Conservation (phyloP, 345 rosid species). For the Eucalyptus erythrocorys region DNA sequence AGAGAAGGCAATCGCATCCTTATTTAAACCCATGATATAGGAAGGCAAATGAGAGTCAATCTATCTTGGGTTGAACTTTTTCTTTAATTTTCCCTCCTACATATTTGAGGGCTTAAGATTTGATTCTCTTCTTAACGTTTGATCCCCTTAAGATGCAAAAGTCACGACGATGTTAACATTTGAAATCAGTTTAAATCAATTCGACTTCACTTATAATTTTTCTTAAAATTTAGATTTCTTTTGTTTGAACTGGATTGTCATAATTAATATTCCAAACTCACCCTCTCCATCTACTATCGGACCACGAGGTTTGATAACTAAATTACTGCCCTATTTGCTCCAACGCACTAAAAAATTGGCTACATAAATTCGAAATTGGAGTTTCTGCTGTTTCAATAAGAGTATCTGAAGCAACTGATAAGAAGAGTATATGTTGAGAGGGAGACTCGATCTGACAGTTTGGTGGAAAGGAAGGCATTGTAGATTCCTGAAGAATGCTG, state of each 20-base stretch:
- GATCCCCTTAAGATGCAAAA: not conserved
- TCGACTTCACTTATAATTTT: not conserved
- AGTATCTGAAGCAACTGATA: conserved; percentile 19
- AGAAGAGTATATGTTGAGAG: conserved; percentile 30
- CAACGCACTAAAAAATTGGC: not conserved
- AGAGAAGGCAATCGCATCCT: not conserved
- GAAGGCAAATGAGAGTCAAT: not conserved
- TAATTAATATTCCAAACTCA: not conserved
- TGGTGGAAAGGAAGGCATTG: conserved; percentile 41
- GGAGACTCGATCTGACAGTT: conserved; percentile 75
- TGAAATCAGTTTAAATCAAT: not conserved
- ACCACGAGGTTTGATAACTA: not conserved
- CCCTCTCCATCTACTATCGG: not conserved
- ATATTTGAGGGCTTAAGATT: not conserved
- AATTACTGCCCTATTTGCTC: not conserved
- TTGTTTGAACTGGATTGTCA: not conserved
- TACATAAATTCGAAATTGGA: not conserved
- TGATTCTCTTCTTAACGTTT: not conserved
- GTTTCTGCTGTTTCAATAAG: not conserved
- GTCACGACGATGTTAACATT: not conserved
- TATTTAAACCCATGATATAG: not conserved
- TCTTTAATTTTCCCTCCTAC: not conserved
- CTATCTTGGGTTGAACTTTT: not conserved
- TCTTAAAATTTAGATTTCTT: not conserved
- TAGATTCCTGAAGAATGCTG: conserved; percentile 16